phyloP scores from a whole-genome alignment of 2,329 filamentous ascomycete species.

The Paracamarosporium sp. region DNA sequence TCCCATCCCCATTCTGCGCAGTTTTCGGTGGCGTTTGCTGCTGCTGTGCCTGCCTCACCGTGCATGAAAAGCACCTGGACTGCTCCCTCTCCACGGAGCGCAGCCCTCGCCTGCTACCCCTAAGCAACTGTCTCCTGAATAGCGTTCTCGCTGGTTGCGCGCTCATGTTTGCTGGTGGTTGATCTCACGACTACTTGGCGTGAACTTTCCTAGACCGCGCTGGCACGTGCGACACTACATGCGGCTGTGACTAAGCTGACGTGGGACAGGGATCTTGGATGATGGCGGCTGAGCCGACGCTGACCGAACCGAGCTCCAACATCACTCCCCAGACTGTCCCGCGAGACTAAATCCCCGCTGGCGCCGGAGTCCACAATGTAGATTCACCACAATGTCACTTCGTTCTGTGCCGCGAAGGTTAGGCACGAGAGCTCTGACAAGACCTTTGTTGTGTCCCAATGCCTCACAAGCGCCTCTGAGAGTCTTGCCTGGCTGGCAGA shows the following conservation, averaged over 20 bases:
- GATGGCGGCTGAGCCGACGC: slow-evolving; percentile 31
- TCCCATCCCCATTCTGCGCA: slow-evolving; percentile 56
- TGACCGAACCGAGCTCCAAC: slow-evolving; percentile 34
- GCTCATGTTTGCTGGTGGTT: slow-evolving; percentile 27
- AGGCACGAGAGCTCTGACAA: slow-evolving; percentile 21
- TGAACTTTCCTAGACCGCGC: slow-evolving; percentile 27
- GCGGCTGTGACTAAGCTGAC: slow-evolving; percentile 18
- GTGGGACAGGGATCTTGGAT: background rate
- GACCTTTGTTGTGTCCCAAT: slow-evolving; percentile 21
- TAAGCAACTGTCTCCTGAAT: slow-evolving; percentile 40
- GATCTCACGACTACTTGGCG: background rate
- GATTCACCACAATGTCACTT: slow-evolving; percentile 40
- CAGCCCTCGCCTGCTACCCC: slow-evolving; percentile 17
- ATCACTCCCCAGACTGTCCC: slow-evolving; percentile 26
- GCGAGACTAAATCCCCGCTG: slow-evolving; percentile 27
- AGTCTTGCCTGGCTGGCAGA: slow-evolving; percentile 34
- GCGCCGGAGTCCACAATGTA: slow-evolving; percentile 26
- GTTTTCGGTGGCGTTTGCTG: slow-evolving; percentile 44
- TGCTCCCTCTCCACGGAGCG: slow-evolving; percentile 28
- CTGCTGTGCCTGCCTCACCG: slow-evolving; percentile 48
- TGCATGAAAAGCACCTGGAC: slow-evolving; percentile 61
- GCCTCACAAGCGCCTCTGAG: slow-evolving; percentile 14
- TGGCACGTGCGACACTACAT: slow-evolving; percentile 35
- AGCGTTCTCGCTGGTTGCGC: slow-evolving; percentile 35
- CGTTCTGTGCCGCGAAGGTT: slow-evolving; percentile 37